Evolutionary conservation across 495 filamentous ascomycete genomes (phyloP), one percentile per base, ranked within the genome.

Genomic region (Podospora comata): DNA sequence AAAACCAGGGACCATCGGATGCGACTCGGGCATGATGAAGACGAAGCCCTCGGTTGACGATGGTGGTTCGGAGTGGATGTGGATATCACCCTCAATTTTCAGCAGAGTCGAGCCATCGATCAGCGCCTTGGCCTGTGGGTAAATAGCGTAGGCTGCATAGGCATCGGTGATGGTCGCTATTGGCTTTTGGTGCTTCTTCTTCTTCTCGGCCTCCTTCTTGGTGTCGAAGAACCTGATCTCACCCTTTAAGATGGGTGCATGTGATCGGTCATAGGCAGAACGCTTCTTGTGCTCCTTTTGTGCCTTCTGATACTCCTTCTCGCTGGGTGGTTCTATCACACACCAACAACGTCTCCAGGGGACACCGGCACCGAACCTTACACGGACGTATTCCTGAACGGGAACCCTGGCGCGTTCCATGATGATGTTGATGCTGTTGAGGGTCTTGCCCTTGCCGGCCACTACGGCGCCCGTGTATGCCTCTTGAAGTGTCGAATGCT

Each of bases 341-440:
- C 93, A 97, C 92, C 92, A 99, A 76, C 93, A 98, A 16, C 94
- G 89, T 72, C 91, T 87, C 95, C 95, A 99, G 2, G 95, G 94
- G 11, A 94, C 97, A 19, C 95, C 95, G 16, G 96, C 94, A 19
- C 95, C 95, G 73, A 99, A 99, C 70, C 95, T 84, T 19, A 99
- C 96, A 62, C 95, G 87, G 2, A 91, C 92, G 96, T 96, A 99
- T 79, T 97, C 93, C 78, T 96, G 92, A 60, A 91, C 83, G 64
- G 88, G 90, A 64, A 91, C 85, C 61, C 85, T 86, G 26, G 88
- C 84, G 62, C 91, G 87, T 68, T 94, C 90, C 83, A 97, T 89
- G 68, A 99, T 94, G 13, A 87, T 75, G 62, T 87, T 87, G 74
- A 98, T 97, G 70, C 90, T 92, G 79, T 96, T 97, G 59, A 99